Conservation (phyloP, 2,329 filamentous ascomycete species). For the Stachybotrys echinatus region DNA sequence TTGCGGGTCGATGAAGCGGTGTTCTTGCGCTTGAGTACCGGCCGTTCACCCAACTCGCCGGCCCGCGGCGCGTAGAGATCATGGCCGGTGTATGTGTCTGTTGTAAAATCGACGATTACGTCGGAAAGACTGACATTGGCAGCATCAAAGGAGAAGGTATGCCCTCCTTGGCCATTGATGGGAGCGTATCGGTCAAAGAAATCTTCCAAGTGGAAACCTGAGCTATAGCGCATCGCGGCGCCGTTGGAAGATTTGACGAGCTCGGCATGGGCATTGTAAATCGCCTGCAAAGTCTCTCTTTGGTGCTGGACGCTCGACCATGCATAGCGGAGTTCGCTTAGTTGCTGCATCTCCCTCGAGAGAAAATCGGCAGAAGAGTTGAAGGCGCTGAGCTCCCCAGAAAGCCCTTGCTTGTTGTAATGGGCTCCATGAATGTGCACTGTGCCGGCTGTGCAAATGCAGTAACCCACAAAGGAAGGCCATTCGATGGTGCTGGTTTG, state of each 20-base stretch:
- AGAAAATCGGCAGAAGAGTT: constrained; percentile 61
- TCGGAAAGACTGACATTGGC: constrained; percentile 70
- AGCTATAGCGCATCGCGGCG: constrained; percentile 64
- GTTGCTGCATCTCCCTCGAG: constrained; percentile 72
- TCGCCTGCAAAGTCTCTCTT: constrained; percentile 68
- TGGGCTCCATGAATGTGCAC: constrained; percentile 84
- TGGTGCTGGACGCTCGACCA: constrained; percentile 81
- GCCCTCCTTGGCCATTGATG: constrained; percentile 51
- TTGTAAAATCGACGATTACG: constrained; percentile 53
- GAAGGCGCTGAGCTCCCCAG: constrained; percentile 58
- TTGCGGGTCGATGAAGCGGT: constrained; percentile 31
- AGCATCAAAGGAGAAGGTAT: constrained; percentile 62
- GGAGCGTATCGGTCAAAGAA: constrained; percentile 77
- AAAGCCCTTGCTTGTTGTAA: constrained; percentile 53
- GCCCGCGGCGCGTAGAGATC: constrained; percentile 40
- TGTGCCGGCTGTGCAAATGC: constrained; percentile 79
- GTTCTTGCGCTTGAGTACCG: constrained; percentile 45
- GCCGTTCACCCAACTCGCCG: constrained; percentile 22
- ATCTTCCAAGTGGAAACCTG: constrained; percentile 79
- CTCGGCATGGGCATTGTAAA: constrained; percentile 74
- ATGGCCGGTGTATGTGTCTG: constrained; percentile 48
- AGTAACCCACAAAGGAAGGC: constrained; percentile 83
- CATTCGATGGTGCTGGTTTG: constrained; percentile 72
- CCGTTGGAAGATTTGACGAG: constrained; percentile 68
- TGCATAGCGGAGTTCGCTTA: constrained; percentile 66